A percentile compares a stretch with the other conserved stretches of the same genome.
These are phyloP conservation scores for Phanerochaete sordida DNA, from an alignment of 768 basidiomycete species.

Conservation along the genomic window DNA sequence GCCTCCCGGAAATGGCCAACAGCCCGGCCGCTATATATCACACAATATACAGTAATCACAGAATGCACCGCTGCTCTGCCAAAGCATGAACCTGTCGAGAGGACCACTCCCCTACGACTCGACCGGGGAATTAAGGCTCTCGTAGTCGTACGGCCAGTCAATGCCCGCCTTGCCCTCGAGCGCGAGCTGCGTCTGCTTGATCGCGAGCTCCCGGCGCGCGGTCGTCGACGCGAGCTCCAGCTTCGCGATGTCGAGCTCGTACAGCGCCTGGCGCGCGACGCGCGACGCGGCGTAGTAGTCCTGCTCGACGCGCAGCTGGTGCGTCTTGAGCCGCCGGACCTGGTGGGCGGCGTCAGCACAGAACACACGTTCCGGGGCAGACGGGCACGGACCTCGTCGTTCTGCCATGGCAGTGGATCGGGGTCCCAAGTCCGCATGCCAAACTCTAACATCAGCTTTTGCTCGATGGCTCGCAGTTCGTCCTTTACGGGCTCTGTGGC, in stretches of 20 bases:
- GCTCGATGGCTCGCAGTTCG: not conserved
- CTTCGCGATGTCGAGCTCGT: constrained; percentile 57
- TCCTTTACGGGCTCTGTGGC: not conserved
- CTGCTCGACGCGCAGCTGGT: not conserved
- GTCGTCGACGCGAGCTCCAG: constrained; percentile 61
- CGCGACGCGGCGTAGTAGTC: constrained; percentile 9
- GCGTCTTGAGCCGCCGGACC: not conserved
- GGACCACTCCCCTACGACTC: not conserved
- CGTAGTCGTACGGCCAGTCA: constrained; percentile 27
- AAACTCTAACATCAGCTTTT: not conserved
- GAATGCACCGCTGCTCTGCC: no score
- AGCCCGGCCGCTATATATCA: not conserved
- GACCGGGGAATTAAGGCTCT: not conserved
- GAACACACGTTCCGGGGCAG: not conserved
- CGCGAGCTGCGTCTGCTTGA: constrained; percentile 59
- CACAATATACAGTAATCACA: not conserved
- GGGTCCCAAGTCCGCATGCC: not conserved
- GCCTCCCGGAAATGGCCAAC: no score
- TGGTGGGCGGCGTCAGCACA: not conserved
- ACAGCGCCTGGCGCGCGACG: constrained; percentile 38
- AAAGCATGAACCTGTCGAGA: not conserved
- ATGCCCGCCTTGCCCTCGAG: constrained; percentile 59
- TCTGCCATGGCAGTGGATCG: not conserved
- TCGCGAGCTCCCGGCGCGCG: constrained; percentile 54
- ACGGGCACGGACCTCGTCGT: not conserved